Evolutionary conservation across 2,329 filamentous ascomycete genomes (phyloP).

Genomic region (Stachybotrys chartarum): DNA sequence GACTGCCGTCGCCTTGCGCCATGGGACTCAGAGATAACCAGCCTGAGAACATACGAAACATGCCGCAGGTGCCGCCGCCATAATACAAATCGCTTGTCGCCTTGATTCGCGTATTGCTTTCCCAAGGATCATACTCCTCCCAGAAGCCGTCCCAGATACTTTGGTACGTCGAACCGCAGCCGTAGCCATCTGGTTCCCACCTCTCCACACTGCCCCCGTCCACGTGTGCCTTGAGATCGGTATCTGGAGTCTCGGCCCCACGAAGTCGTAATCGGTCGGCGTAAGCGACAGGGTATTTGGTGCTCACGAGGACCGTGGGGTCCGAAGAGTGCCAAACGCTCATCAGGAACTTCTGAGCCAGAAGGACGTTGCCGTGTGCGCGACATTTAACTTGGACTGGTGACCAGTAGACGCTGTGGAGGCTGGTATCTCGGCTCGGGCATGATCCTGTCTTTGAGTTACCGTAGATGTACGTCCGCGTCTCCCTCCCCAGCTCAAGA

Average conservation of each 20-base stretch:
- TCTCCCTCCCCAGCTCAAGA: slow-evolving; percentile 40
- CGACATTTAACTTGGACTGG: slow-evolving; percentile 30
- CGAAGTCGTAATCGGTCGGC: slow-evolving; percentile 53
- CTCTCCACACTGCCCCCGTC: slow-evolving; percentile 60
- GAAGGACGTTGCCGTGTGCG: slow-evolving; percentile 30
- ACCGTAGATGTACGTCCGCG: slow-evolving; percentile 43
- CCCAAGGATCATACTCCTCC: slow-evolving; percentile 72
- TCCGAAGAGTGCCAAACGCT: slow-evolving; percentile 23
- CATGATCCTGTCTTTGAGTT: slow-evolving; percentile 33
- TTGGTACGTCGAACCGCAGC: slow-evolving; percentile 53
- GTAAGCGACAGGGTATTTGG: slow-evolving; percentile 46
- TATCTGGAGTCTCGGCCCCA: slow-evolving; percentile 41
- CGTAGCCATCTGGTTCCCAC: slow-evolving; percentile 60
- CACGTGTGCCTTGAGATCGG: slow-evolving; percentile 50
- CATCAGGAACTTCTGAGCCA: slow-evolving; percentile 40
- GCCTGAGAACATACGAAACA: slow-evolving; percentile 74
- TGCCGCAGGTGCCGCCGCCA: slow-evolving; percentile 63
- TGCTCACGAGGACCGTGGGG: slow-evolving; percentile 33
- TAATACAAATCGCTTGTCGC: slow-evolving; percentile 65
- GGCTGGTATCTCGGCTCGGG: slow-evolving; percentile 20
- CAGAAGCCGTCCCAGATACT: slow-evolving; percentile 60
- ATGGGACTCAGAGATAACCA: slow-evolving; percentile 63
- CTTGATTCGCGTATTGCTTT: slow-evolving; percentile 56
- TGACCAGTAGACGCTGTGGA: slow-evolving; percentile 32
- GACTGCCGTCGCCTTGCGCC: slow-evolving; percentile 58